A percentile compares a stretch with the other conserved stretches of the same genome.
These are phyloP conservation scores for Fusarium longipes DNA, from an alignment of 2,329 filamentous ascomycete genomes.

Conservation along the genomic window DNA sequence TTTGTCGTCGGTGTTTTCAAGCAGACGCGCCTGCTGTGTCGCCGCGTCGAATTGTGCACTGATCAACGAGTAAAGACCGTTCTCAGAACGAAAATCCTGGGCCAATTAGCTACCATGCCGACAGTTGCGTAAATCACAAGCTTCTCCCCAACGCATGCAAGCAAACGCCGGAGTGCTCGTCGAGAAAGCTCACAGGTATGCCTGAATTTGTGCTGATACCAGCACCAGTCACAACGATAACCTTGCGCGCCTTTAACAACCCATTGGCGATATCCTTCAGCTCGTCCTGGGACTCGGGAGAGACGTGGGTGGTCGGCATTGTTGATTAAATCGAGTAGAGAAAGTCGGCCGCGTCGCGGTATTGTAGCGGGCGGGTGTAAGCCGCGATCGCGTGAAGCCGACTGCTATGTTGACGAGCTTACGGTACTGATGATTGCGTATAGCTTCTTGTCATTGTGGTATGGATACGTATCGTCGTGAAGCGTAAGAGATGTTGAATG, in stretches of 20 bases:
- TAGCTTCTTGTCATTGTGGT: constrained; percentile 38
- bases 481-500: not conserved
- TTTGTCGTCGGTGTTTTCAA: constrained; percentile 42
- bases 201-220: constrained; percentile 82
- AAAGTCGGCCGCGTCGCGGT: constrained; percentile 45
- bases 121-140: not conserved
- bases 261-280: constrained; percentile 74
- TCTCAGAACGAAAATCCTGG: constrained; percentile 77
- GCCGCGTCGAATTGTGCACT: constrained; percentile 73
- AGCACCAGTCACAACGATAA: constrained; percentile 78
- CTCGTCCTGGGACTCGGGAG: constrained; percentile 61
- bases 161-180: constrained; percentile 18
- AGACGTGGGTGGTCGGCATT: constrained; percentile 70
- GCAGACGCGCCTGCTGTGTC: constrained; percentile 51
- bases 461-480: not conserved
- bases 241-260: constrained; percentile 72
- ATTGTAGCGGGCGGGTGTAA: constrained; percentile 22
- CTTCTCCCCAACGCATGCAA: constrained; percentile 4
- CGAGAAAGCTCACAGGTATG: constrained; percentile 67
- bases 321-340: constrained; percentile 40
- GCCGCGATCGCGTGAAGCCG: constrained; percentile 37
- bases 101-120: constrained; percentile 25
- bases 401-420: constrained; percentile 27
- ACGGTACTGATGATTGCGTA: constrained; percentile 7
- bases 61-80: constrained; percentile 78